phyloP scores from a whole-genome alignment of 2,329 filamentous ascomycete species.

The Sarocladium kiliense region DNA sequence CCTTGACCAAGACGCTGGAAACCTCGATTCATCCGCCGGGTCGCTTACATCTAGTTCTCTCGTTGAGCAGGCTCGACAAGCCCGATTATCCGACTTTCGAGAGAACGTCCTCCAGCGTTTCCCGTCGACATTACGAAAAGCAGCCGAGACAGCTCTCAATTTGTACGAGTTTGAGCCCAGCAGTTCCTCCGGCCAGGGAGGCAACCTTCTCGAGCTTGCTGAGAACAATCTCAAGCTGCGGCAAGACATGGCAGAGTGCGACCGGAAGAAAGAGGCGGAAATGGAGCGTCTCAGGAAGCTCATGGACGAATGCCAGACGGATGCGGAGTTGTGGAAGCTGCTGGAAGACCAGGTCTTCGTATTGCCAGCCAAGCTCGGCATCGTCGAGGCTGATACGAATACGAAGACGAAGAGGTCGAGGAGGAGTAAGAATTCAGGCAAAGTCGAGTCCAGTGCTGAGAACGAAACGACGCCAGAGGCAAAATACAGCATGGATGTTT shows the following conservation, averaged over 20 bases:
- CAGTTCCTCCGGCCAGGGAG: conserved; percentile 16
- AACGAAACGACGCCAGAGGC: conserved; percentile 13
- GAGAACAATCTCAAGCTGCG: conserved; percentile 25
- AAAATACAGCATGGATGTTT: conserved; percentile 44
- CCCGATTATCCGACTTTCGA: conserved; percentile 23
- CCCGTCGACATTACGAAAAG: conserved; percentile 31
- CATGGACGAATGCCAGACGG: conserved; percentile 52
- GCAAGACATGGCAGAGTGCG: conserved; percentile 28
- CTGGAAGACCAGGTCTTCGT: conserved; percentile 64
- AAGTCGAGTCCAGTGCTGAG: conserved; percentile 7
- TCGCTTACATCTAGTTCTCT: conserved; percentile 21
- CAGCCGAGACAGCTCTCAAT: conserved; percentile 33
- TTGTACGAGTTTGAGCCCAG: conserved; percentile 27
- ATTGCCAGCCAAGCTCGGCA: conserved; percentile 49
- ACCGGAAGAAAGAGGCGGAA: conserved; percentile 38
- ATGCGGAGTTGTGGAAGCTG: conserved; percentile 61
- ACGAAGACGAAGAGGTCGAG: conserved; percentile 10
- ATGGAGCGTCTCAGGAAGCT: conserved; percentile 45
- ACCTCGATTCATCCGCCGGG: background rate
- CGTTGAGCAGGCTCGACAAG: conserved; percentile 23
- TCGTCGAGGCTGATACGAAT: conserved; percentile 25
- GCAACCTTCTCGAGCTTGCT: conserved; percentile 23
- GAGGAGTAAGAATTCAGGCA: conserved; percentile 11
- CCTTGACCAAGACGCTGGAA: background rate
- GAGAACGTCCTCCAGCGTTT: conserved; percentile 32